phyloP scores from a whole-genome alignment of 148 eudicot genomes.

The Pouteria glomerata region DNA sequence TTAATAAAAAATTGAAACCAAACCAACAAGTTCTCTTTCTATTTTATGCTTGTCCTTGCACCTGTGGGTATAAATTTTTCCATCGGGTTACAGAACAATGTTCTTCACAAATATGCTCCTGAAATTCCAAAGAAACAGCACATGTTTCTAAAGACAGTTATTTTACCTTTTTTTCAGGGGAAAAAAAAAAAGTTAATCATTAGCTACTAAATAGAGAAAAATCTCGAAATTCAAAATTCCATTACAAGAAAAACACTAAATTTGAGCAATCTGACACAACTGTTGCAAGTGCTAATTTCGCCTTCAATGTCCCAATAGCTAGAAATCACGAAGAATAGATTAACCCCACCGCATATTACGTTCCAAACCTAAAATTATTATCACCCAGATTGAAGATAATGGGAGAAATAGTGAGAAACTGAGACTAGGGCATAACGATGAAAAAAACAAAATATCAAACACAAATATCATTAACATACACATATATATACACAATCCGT shows the following conservation, averaged over 20 bases:
- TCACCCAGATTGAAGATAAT: background rate
- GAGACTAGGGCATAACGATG: constrained; percentile 5
- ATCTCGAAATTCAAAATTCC: background rate
- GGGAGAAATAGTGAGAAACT: background rate
- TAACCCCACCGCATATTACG: background rate
- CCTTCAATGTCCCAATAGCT: background rate
- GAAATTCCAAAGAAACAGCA: too few species aligned
- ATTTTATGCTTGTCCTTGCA: too few species aligned
- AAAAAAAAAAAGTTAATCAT: too few species aligned
- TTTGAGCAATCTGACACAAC: background rate
- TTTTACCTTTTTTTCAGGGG: too few species aligned
- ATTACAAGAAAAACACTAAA: background rate
- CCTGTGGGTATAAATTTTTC: too few species aligned
- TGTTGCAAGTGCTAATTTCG: background rate
- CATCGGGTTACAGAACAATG: too few species aligned
- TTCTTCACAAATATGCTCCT: too few species aligned
- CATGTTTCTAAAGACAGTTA: too few species aligned
- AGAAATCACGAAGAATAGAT: background rate
- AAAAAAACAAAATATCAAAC: background rate
- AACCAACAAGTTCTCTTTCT: too few species aligned
- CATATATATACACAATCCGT: too few species aligned
- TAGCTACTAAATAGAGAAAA: too few species aligned
- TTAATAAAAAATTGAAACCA: too few species aligned
- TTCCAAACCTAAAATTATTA: background rate
- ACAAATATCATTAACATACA: background rate